These are phyloP conservation scores for Ruellia speciosa DNA, from an alignment of 305 asterid species.

Conservation along the genomic window DNA sequence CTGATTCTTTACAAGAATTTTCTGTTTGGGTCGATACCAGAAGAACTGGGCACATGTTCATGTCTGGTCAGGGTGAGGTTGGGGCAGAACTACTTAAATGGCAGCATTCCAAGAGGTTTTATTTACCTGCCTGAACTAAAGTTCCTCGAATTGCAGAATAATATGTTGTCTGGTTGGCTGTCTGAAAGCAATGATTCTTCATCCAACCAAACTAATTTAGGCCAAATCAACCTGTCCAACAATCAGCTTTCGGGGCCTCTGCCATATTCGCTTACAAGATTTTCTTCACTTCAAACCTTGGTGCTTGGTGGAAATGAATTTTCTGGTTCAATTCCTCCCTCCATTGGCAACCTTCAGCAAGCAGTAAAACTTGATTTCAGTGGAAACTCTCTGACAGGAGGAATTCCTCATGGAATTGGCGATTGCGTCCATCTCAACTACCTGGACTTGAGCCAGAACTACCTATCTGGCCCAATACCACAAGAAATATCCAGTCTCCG, in stretches of 20 bases:
- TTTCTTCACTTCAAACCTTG: conserved; percentile 64
- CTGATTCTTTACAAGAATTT: conserved; percentile 65
- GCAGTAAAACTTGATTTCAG: conserved; percentile 66
- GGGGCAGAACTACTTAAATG: conserved; percentile 77
- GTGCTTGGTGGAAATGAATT: conserved; percentile 58
- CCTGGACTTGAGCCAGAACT: conserved; percentile 80
- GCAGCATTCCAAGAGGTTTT: conserved; percentile 70
- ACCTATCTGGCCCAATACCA: conserved; percentile 66
- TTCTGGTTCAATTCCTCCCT: conserved; percentile 67
- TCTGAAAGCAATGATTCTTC: conserved; percentile 38
- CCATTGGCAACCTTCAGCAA: conserved; percentile 66
- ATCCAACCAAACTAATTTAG: conserved; percentile 37
- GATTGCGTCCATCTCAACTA: conserved; percentile 58
- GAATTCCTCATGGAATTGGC: conserved; percentile 70
- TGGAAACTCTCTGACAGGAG: conserved; percentile 49
- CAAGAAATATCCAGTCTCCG: conserved; percentile 46
- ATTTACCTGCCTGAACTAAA: conserved; percentile 71
- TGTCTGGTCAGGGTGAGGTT: conserved; percentile 82
- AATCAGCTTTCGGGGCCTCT: conserved; percentile 61
- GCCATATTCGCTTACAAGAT: conserved; percentile 59
- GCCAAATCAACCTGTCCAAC: conserved; percentile 70
- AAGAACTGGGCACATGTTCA: conserved; percentile 55
- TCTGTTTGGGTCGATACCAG: conserved; percentile 74
- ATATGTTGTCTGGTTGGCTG: conserved; percentile 61
- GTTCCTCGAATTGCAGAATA: conserved; percentile 77